A percentile compares a stretch with the other conserved stretches of the same genome.
phyloP scores from a whole-genome alignment of 331 rosid genomes.

The Quercus tomentella region DNA sequence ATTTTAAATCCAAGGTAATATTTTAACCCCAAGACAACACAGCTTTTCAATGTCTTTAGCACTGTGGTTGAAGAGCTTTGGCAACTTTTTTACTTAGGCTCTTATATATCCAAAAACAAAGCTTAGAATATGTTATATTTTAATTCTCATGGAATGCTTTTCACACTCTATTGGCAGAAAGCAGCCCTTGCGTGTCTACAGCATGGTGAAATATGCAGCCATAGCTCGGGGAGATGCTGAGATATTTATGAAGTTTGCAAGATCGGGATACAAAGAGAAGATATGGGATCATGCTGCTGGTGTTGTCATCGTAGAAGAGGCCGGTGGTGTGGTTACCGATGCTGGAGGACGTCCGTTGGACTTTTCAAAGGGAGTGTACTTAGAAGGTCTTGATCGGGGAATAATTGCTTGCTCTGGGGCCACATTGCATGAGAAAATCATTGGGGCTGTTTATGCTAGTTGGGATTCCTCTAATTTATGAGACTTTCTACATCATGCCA shows the following conservation, averaged over 20 bases:
- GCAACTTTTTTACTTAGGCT: not conserved
- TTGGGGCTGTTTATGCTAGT: slow-evolving; percentile 90
- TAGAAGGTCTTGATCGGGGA: slow-evolving; percentile 95
- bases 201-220: slow-evolving; percentile 97
- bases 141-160: not conserved
- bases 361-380: slow-evolving; percentile 74
- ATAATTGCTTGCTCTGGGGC: slow-evolving; percentile 88
- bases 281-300: slow-evolving; percentile 99
- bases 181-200: slow-evolving; percentile 81
- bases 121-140: not conserved
- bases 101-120: not conserved
- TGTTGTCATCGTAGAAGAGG: slow-evolving; percentile 81
- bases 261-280: slow-evolving; percentile 94
- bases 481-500: slow-evolving; percentile 23
- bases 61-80: not conserved
- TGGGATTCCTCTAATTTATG: slow-evolving; percentile 90
- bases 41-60: not conserved
- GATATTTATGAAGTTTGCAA: slow-evolving; percentile 97
- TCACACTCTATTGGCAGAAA: slow-evolving; percentile 45
- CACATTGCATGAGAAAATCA: slow-evolving; percentile 67
- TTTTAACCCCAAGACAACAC: not conserved
- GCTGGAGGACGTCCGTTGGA: slow-evolving; percentile 79
- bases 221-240: slow-evolving; percentile 98
- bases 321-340: slow-evolving; percentile 96
- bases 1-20: not conserved